Evolutionary conservation across 352 stramenopile genomes (phyloP).

Genomic region (Phytophthora rubi): DNA sequence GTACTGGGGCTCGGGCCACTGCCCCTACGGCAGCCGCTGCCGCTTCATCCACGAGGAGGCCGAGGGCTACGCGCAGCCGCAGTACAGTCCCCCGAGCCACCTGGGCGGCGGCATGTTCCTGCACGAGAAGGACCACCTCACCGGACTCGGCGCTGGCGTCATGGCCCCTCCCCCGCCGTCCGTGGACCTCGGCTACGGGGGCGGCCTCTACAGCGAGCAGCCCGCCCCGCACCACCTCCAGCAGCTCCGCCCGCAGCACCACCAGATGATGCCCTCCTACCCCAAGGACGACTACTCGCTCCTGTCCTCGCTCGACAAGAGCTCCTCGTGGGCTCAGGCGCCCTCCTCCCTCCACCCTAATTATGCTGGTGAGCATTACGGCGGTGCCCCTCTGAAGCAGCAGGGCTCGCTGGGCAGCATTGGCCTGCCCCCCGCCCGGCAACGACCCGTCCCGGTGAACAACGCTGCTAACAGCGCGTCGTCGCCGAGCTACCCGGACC

Average conservation of each 20-base stretch:
- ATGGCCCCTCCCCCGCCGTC: constrained; percentile 41
- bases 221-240: constrained; percentile 35
- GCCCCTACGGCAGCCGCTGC: constrained; percentile 86
- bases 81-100: constrained; percentile 55
- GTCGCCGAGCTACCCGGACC: constrained; percentile 67
- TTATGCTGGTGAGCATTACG: constrained; percentile 60
- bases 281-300: constrained; percentile 74
- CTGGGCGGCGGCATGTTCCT: constrained; percentile 60
- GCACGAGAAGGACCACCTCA: constrained; percentile 56
- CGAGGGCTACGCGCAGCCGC: constrained; percentile 62
- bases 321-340: constrained; percentile 45
- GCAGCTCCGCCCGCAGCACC: constrained; percentile 35
- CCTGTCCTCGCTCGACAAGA: constrained; percentile 69
- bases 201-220: constrained; percentile 43
- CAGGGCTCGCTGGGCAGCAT: constrained; percentile 45
- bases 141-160: constrained; percentile 27
- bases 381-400: constrained; percentile 36
- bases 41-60: constrained; percentile 90
- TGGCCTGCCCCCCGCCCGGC: constrained; percentile 35
- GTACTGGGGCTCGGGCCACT: constrained; percentile 90
- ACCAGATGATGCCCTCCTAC: constrained; percentile 52
- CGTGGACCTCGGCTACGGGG: constrained; percentile 40
- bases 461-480: constrained; percentile 38
- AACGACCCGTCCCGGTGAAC: constrained; percentile 30
- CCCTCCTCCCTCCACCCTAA: constrained; percentile 49